Evolutionary conservation across 352 stramenopile genomes (phyloP).

Genomic region (Phytopythium boreale): DNA sequence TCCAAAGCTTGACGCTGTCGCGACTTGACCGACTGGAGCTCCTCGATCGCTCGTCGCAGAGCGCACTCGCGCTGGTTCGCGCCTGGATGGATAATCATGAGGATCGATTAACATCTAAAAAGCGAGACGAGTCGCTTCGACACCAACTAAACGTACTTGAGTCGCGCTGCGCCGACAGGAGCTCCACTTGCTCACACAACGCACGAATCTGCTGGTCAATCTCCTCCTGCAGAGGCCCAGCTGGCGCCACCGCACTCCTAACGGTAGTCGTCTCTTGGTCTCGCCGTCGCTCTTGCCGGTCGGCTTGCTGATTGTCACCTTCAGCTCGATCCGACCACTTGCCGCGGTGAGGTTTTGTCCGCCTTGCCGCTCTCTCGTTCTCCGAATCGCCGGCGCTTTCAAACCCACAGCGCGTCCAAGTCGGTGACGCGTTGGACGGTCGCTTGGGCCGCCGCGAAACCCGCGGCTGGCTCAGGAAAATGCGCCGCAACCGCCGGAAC

Average conservation of each 20-base stretch:
- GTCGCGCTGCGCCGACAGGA: constrained; percentile 35
- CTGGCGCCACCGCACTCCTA: not conserved
- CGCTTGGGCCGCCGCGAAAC: not conserved
- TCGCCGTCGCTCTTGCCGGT: not conserved
- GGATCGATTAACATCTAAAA: not conserved
- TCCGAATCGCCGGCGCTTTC: not conserved
- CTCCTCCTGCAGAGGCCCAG: constrained; percentile 20
- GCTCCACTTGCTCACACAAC: constrained; percentile 47
- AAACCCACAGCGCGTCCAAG: not conserved
- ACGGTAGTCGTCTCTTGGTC: not conserved
- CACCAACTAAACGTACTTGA: constrained; percentile 22
- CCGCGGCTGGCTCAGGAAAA: constrained; percentile 57
- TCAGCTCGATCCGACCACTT: not conserved
- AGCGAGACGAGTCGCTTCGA: not conserved
- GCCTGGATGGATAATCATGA: constrained; percentile 17
- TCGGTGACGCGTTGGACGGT: not conserved
- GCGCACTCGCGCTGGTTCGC: constrained; percentile 41
- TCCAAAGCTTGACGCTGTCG: constrained; percentile 48
- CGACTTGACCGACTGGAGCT: constrained; percentile 48
- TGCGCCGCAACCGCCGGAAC: constrained; percentile 54
- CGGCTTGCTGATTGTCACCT: not conserved
- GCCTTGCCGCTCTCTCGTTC: not conserved
- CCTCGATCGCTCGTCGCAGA: constrained; percentile 50
- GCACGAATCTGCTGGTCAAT: constrained; percentile 49
- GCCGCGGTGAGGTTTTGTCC: not conserved